Evolutionary conservation across 306 rosid genomes (phyloP).

Genomic region (Citrullus colocynthis): DNA sequence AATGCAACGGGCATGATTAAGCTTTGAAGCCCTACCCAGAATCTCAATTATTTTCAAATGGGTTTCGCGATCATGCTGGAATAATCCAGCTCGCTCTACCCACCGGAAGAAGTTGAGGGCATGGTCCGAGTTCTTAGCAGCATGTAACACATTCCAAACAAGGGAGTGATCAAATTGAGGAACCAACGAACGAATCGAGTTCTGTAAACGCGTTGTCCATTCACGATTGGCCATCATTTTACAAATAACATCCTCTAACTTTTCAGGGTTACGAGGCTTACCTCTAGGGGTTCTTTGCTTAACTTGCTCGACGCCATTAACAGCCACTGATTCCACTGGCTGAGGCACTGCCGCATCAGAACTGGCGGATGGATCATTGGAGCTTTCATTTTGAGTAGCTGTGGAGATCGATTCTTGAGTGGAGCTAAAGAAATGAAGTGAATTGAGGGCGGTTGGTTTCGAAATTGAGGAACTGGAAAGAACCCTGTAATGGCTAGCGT

Average conservation of each 20-base stretch:
- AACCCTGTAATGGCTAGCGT: slow-evolving; percentile 22
- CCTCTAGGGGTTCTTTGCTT: slow-evolving; percentile 20
- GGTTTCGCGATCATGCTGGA: slow-evolving; percentile 53
- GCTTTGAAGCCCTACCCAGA: slow-evolving; percentile 52
- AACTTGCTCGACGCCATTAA: not conserved
- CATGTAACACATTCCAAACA: slow-evolving; percentile 63
- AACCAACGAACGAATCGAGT: slow-evolving; percentile 58
- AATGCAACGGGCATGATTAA: slow-evolving; percentile 79
- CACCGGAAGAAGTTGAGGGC: slow-evolving; percentile 83
- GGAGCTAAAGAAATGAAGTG: slow-evolving; percentile 24
- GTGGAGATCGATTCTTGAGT: not conserved
- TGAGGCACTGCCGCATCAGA: slow-evolving; percentile 7
- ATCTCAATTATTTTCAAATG: slow-evolving; percentile 72
- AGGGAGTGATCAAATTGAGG: slow-evolving; percentile 52
- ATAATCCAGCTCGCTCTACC: slow-evolving; percentile 67
- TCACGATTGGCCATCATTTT: slow-evolving; percentile 75
- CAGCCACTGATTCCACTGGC: not conserved
- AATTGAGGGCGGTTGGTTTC: slow-evolving; percentile 8
- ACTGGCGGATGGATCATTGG: not conserved
- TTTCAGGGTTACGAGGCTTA: slow-evolving; percentile 32
- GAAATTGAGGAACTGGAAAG: slow-evolving; percentile 17
- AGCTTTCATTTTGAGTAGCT: not conserved
- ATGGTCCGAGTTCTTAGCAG: slow-evolving; percentile 45
- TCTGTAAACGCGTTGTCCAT: slow-evolving; percentile 87
- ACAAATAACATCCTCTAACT: slow-evolving; percentile 38